Conservation (phyloP, 345 rosid species). For the Barbarea vulgaris region DNA sequence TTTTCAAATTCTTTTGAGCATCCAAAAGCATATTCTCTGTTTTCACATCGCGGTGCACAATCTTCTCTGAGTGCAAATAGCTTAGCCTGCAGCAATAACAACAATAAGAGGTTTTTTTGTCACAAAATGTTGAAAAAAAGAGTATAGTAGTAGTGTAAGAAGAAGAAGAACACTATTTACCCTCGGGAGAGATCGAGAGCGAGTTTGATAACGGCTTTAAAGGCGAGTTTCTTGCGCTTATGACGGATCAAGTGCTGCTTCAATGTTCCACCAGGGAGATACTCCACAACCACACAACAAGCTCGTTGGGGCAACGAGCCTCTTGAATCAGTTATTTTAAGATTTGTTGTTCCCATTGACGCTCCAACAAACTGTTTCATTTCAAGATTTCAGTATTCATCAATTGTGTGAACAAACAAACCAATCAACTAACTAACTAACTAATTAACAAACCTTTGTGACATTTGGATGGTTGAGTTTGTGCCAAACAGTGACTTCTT, state of each 20-base stretch:
- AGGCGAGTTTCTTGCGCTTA: slow-evolving; percentile 73
- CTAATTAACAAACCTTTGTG: slow-evolving; percentile 58
- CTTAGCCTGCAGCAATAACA: slow-evolving; percentile 61
- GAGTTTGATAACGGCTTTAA: slow-evolving; percentile 71
- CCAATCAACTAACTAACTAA: slow-evolving; percentile 8
- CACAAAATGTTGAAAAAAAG: neutral
- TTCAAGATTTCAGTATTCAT: neutral
- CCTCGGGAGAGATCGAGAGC: slow-evolving; percentile 93
- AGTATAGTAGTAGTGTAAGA: neutral
- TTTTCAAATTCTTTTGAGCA: slow-evolving; percentile 59
- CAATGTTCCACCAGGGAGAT: slow-evolving; percentile 79
- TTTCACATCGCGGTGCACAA: slow-evolving; percentile 96
- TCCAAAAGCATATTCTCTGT: slow-evolving; percentile 91
- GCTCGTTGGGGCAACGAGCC: slow-evolving; percentile 61
- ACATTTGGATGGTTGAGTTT: slow-evolving; percentile 92
- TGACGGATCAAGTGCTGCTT: slow-evolving; percentile 78
- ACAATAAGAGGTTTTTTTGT: neutral
- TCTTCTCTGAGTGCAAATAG: slow-evolving; percentile 85
- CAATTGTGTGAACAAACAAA: neutral
- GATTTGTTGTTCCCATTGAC: slow-evolving; percentile 88
- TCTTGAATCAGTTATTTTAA: slow-evolving; percentile 58
- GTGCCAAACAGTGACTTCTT: slow-evolving; percentile 98
- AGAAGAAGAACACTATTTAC: slow-evolving; percentile 49
- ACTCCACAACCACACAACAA: slow-evolving; percentile 92
- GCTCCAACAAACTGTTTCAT: slow-evolving; percentile 84